Conservation (phyloP, 192 early-diverging fungal genomes). For the Dispira simplex region DNA sequence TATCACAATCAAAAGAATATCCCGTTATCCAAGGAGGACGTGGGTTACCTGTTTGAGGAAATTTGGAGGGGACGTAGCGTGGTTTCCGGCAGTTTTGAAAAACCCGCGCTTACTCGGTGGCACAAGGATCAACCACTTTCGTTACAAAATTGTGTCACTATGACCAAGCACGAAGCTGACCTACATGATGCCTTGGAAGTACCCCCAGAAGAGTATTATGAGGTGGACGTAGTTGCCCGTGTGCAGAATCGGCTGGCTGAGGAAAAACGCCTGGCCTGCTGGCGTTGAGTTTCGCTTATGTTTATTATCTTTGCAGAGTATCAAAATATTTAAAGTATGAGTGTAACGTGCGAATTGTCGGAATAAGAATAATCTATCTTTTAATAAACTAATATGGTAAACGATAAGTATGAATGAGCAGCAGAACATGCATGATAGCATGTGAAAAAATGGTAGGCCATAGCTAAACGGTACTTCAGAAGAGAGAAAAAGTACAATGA, state of each 20-base stretch:
- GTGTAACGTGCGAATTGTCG: too few relatives aligned
- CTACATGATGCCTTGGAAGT: constrained; percentile 21
- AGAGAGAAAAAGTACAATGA: too few relatives aligned
- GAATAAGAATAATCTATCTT: too few relatives aligned
- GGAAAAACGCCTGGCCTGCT: constrained; percentile 20
- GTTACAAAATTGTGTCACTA: constrained; percentile 62
- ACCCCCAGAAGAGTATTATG: constrained; percentile 20
- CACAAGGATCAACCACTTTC: constrained; percentile 41
- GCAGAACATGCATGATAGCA: constrained; percentile 49
- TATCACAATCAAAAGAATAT: constrained; percentile 19
- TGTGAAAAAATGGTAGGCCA: too few relatives aligned
- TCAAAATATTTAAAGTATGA: too few relatives aligned
- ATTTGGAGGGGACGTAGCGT: constrained; percentile 71
- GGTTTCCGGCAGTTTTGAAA: constrained; percentile 56
- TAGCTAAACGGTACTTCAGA: too few relatives aligned
- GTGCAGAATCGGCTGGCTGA: constrained; percentile 21
- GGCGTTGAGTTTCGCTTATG: constrained; percentile 15
- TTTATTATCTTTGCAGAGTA: too few relatives aligned
- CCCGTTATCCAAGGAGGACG: constrained; percentile 47
- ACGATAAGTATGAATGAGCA: too few relatives aligned
- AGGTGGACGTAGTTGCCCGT: constrained; percentile 16
- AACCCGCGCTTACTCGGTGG: constrained; percentile 66
- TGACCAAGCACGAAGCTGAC: constrained; percentile 70
- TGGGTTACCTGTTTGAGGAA: constrained; percentile 81
- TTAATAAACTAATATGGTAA: too few relatives aligned